Conservation (phyloP, 176 grass and related monocot genomes). For the Echinochloa phyllopogon region DNA sequence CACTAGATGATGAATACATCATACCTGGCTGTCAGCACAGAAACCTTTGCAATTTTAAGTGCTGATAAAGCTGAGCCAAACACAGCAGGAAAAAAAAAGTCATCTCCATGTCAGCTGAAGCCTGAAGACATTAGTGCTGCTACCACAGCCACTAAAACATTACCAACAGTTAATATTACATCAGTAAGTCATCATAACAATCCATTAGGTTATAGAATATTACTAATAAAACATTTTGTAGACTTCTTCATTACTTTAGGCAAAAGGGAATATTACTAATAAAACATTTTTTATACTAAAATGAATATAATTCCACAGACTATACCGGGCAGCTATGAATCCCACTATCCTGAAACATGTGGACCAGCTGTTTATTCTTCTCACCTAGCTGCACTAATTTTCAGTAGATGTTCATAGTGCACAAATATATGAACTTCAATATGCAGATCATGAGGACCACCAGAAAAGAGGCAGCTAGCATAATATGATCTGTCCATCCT, state of each 20-base stretch:
- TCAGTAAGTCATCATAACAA: constrained; percentile 19
- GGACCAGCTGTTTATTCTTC: constrained; percentile 2
- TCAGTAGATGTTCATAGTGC: constrained; percentile 20
- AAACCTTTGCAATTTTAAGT: background rate
- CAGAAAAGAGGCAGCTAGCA: constrained; percentile 5
- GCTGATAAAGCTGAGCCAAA: constrained; percentile 28
- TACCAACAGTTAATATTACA: background rate
- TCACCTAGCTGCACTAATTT: constrained; percentile 4
- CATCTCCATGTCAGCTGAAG: constrained; percentile 31
- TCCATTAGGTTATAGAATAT: constrained; percentile 16
- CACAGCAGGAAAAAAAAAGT: background rate
- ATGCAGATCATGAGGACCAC: constrained; percentile 4
- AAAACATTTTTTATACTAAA: background rate
- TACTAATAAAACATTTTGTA: background rate
- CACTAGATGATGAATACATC: constrained; percentile 20
- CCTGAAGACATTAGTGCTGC: constrained; percentile 9
- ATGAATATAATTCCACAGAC: background rate
- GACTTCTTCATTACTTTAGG: constrained; percentile 7
- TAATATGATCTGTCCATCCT: constrained; percentile 19
- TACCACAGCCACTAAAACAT: constrained; percentile 21
- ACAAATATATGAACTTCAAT: constrained; percentile 20
- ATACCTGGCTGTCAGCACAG: constrained; percentile 47
- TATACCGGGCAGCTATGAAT: background rate
- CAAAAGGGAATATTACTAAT: background rate
- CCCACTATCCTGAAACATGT: constrained; percentile 22